Evolutionary conservation across 805 yeast species (phyloP), one percentile per base, ranked within the genome.

Genomic region (Citeromyces nyonsensis): DNA sequence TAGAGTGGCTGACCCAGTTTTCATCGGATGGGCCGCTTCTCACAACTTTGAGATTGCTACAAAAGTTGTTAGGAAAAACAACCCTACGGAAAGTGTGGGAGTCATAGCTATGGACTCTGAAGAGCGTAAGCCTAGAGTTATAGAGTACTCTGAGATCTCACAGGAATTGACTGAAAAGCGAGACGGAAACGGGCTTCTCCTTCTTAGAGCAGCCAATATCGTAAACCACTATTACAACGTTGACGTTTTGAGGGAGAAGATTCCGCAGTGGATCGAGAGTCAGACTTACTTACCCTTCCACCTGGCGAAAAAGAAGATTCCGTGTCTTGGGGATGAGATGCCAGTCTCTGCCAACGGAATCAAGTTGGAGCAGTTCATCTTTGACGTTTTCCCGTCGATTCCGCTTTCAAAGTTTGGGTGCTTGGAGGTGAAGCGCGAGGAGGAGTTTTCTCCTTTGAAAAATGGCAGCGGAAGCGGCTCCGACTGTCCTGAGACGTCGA

Each of bases 221-320:
- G 99, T 91, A 35, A 91, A 91, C 52, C 98, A 91, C 56, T 91
- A 86, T 56, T 91, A 88, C 55, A 76, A 86, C 4, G 82, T 82
- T 30, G 77, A 68, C n/a, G 69, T 85, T 45, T 59, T 91, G 44
- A 52, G 56, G 18, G 41, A 56, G 24, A 61, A 61, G 55, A 61
- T 85, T 38, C 76, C 79, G 4, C 48, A 59, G 20, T 86, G 95
- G 95, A 66, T 72, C 40, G 51, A 67, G 3, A 67, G 78, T 24
- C 73, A 71, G 46, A 59, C 65, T 40, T 61, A 54, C 42, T 64
- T 91, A 47, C 96, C 97, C n/a, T 88, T 77, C 60, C 99, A 91
- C 54, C 71, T 88, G 49, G 98, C 99, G 14, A 69, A 66, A 50
- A 91, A 91, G 68, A 88, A 85, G 60, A 83, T 91, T 39, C 73